A percentile compares a stretch with the other conserved stretches of the same genome.
Conservation (phyloP, 2,329 filamentous ascomycete species). For the Dactylella cylindrospora region DNA sequence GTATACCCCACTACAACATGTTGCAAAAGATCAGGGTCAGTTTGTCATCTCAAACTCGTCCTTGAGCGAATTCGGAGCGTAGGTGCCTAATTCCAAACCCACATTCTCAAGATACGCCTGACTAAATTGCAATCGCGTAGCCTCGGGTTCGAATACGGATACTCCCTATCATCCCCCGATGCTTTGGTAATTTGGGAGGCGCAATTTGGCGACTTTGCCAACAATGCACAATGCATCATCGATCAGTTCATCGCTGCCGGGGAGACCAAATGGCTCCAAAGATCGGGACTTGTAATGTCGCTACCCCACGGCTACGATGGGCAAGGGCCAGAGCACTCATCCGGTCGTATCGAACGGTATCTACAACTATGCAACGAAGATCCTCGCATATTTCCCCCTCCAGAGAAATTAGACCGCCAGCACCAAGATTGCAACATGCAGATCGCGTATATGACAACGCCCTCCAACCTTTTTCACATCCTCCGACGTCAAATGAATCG, state of each 20-base stretch:
- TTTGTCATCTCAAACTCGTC: slow-evolving; percentile 98
- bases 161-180: slow-evolving; percentile 94
- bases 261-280: slow-evolving; percentile 98
- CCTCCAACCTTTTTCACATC: slow-evolving; percentile 93
- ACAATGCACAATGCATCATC: slow-evolving; percentile 98
- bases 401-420: slow-evolving; percentile 89
- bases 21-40: slow-evolving; percentile 87
- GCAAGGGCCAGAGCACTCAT: slow-evolving; percentile 97
- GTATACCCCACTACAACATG: slow-evolving; percentile 86
- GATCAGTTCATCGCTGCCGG: slow-evolving; percentile 98
- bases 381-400: slow-evolving; percentile 82
- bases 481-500: slow-evolving; percentile 97
- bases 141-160: slow-evolving; percentile 98
- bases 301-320: slow-evolving; percentile 97
- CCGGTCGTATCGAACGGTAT: slow-evolving; percentile 94
- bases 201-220: slow-evolving; percentile 99
- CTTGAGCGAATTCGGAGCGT: slow-evolving; percentile 68
- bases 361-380: slow-evolving; percentile 97
- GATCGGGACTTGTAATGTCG: slow-evolving; percentile 93
- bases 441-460: slow-evolving; percentile 94
- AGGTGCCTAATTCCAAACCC: slow-evolving; percentile 51
- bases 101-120: slow-evolving; percentile 11
- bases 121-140: slow-evolving; percentile 56
- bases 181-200: slow-evolving; percentile 99
- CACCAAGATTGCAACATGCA: slow-evolving; percentile 99